Percentiles rank a stretch among this genome's conserved stretches.
These are phyloP conservation scores for Tulasnella sp. DNA, from an alignment of 768 basidiomycete species.

Conservation along the genomic window DNA sequence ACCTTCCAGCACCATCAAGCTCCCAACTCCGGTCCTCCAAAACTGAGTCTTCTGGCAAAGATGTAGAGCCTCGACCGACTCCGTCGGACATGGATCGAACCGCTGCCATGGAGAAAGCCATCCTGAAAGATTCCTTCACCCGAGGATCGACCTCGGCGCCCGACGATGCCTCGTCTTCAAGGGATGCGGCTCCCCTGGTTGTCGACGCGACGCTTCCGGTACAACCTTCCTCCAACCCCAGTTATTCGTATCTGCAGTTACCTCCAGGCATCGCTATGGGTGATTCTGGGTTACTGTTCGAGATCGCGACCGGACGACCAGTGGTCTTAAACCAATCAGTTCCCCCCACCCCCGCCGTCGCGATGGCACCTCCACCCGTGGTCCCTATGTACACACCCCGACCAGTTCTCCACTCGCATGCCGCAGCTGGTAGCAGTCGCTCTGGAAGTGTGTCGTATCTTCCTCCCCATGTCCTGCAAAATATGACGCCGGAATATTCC, in stretches of 20 bases:
- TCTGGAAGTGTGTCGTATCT: slow-evolving; percentile 34
- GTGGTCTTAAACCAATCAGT: slow-evolving; percentile 40
- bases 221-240: slow-evolving; percentile 54
- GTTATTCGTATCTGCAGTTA: slow-evolving; percentile 49
- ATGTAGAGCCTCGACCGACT: background rate
- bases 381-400: slow-evolving; percentile 47
- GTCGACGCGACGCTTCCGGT: slow-evolving; percentile 23
- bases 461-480: slow-evolving; percentile 39
- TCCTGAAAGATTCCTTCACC: background rate
- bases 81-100: background rate
- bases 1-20: background rate
- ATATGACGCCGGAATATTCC: slow-evolving; percentile 27
- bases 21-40: background rate
- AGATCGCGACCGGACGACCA: slow-evolving; percentile 68
- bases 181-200: background rate
- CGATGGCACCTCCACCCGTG: slow-evolving; percentile 18
- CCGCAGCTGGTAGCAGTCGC: slow-evolving; percentile 28
- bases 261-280: slow-evolving; percentile 57
- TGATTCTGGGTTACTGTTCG: slow-evolving; percentile 68
- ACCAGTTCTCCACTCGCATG: slow-evolving; percentile 42
- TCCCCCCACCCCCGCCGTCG: slow-evolving; percentile 23
- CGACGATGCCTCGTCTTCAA: background rate
- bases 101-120: background rate
- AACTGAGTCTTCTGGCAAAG: too few species aligned
- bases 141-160: background rate